phyloP scores from a whole-genome alignment of 108 stramenopile genomes.

The Nitzschia sp. region DNA sequence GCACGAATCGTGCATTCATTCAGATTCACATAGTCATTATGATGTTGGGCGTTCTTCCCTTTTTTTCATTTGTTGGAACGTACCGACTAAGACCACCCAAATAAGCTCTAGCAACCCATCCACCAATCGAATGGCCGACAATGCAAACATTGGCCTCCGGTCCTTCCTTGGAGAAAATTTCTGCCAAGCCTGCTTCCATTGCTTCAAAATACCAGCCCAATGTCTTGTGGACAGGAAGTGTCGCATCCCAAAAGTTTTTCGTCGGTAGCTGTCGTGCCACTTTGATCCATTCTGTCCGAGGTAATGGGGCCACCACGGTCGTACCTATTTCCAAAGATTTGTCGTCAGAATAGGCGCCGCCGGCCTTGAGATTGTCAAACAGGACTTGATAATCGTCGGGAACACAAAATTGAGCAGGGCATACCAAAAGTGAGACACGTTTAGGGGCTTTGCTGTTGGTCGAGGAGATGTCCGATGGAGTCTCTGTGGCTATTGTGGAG shows the following conservation, averaged over 20 bases:
- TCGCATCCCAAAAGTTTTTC: slow-evolving; percentile 60
- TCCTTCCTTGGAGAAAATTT: slow-evolving; percentile 60
- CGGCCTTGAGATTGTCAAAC: slow-evolving; percentile 40
- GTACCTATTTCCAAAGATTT: slow-evolving; percentile 40
- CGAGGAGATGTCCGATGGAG: no score
- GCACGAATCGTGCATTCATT: not conserved
- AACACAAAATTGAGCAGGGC: slow-evolving; percentile 86
- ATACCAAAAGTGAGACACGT: slow-evolving; percentile 47
- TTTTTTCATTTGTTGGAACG: no score
- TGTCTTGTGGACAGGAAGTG: slow-evolving; percentile 52
- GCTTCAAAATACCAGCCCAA: slow-evolving; percentile 82
- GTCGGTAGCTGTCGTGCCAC: slow-evolving; percentile 72
- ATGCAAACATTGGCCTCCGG: slow-evolving; percentile 59
- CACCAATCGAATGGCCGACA: slow-evolving; percentile 76
- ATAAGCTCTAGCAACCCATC: slow-evolving; percentile 80
- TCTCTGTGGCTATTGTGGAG: no score
- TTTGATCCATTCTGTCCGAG: slow-evolving; percentile 85
- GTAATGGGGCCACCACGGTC: slow-evolving; percentile 57
- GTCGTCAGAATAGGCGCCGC: slow-evolving; percentile 6
- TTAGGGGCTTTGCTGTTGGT: not conserved
- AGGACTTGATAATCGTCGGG: slow-evolving; percentile 65
- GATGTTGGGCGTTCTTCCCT: no score
- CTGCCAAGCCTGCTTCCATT: slow-evolving; percentile 59
- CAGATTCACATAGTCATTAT: no score
- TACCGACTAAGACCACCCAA: slow-evolving; percentile 65